Evolutionary conservation across 495 filamentous ascomycete genomes (phyloP).

Genomic region (Penicillium dipodomyicola): DNA sequence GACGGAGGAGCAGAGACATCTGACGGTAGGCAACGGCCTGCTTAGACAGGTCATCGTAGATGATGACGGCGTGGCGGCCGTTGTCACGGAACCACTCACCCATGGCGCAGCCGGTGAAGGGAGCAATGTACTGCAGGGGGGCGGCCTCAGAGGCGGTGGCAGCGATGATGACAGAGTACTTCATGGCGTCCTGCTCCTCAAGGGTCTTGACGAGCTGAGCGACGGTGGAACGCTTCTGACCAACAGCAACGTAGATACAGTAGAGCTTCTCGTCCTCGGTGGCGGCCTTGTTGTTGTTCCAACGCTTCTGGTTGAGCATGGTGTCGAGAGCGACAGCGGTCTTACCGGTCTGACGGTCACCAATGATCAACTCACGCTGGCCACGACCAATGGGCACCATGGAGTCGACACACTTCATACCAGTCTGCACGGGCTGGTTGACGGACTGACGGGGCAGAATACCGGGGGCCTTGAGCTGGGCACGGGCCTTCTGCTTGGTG

Average conservation of each 20-base stretch:
- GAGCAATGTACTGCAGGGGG: constrained; percentile 90
- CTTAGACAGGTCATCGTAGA: constrained; percentile 98
- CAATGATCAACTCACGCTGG: constrained; percentile 99
- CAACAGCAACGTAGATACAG: constrained; percentile 98
- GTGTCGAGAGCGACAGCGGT: constrained; percentile 97
- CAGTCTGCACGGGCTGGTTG: constrained; percentile 98
- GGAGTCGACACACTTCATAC: constrained; percentile 97
- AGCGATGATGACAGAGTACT: constrained; percentile 93
- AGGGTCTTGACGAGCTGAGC: constrained; percentile 99
- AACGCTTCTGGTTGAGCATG: constrained; percentile 98
- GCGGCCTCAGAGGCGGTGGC: constrained; percentile 97
- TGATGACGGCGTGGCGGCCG: constrained; percentile 87
- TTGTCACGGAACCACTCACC: constrained; percentile 90
- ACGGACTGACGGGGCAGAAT: constrained; percentile 96
- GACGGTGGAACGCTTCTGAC: constrained; percentile 99
- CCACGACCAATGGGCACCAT: constrained; percentile 99
- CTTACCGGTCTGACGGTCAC: constrained; percentile 99
- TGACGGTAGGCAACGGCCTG: constrained; percentile 99
- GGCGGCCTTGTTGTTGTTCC: constrained; percentile 81
- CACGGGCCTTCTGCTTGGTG: constrained; percentile 87
- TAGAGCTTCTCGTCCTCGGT: constrained; percentile 98
- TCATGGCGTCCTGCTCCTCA: constrained; percentile 99
- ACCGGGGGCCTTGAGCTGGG: constrained; percentile 97
- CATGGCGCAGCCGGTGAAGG: constrained; percentile 82
- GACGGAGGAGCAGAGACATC: constrained; percentile 98